Evolutionary conservation across 2,329 filamentous ascomycete genomes (phyloP), one percentile per base, ranked within the genome.

Genomic region (Fusarium duplospermum): DNA sequence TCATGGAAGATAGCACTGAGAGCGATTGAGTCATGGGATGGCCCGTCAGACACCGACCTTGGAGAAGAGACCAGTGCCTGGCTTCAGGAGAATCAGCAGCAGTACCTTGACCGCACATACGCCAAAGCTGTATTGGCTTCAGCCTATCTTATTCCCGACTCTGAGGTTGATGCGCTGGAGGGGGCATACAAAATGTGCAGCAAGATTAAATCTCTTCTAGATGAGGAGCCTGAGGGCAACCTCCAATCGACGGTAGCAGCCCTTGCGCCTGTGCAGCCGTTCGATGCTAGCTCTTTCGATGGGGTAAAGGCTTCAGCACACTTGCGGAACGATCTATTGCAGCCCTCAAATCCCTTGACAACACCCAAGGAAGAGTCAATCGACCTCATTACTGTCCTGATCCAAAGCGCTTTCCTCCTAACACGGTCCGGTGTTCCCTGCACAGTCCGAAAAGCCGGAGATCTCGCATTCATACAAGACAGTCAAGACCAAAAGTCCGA

Each of bases 21-120:
- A 58, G 90, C 89, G 9, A 84, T 95, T 36, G 88, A 91, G 69
- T 89, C 93, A 72, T 96, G 93, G 93, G 90, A 92, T 76, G 93
- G 93, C 0, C 92, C 93, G 1, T 85, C 85, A 8, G 93, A 95
- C 77, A 87, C 92, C 56, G 92, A 95, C 73, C 80, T 94, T 6
- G 92, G 91, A 4, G 89, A 88, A 14, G 89, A 87, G 73, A 87
- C 87, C 9, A 85, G 84, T 3, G 81, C 86, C 57, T 90, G 89
- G 83, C 80, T 94, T 58, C 87, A 88, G 57, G 90, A 93, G 57
- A 85, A 89, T 4, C 86, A 90, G 54, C 88, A 90, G 73, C 84
- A 86, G 36, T 87, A 89, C 71, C 84, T 95, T 6, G 88, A 92
- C 75, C 83, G 85, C 40, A 87, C 89, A 57, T 95, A 94, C 79